Evolutionary conservation across 78 protist genomes (phyloP), one percentile per base, ranked within the genome.

Genomic region (Dictyostelium discoideum): DNA sequence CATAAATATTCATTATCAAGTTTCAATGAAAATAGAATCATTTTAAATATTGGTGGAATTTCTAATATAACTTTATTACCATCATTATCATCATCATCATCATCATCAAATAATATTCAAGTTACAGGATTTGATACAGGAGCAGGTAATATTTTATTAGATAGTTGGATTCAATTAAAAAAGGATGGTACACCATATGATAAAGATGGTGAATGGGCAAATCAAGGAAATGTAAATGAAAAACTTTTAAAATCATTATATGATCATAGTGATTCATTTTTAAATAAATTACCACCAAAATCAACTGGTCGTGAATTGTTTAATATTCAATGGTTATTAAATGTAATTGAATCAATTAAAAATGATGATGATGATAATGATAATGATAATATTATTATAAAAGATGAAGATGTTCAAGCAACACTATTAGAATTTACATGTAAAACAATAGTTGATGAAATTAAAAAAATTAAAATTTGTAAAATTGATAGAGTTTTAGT

Each of bases 291-390:
- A 46, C 85, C 96, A 73, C 96, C 96, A 83, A 93, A 93, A 37
- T 40, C 74, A 9, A 93, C 96, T 29, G 96, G 96, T 6, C 72
- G 96, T 18, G 96, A 93, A 72, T 48, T 80, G 20, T 93, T 92
- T 44, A 79, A 60, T 93, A 63, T 73, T 22, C 40, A 14, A 72
- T 72, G 79, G 79, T 32, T 72, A 72, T 29, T 29, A 24, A 72
- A 32, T 29, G 37, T 72, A 72, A 1, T 86, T 1, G 6, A 18
- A 72, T 24, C 92, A 46, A 65, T 72, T 85, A 11, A 9, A 24
- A 32, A 24, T 14, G 13, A 5, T 20, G 26, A 7, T 4, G n/a
- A n/a, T n/a, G n/a, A n/a, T n/a, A 2, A 40, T 40, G 44, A 40
- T 40, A 3, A 3, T 40, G 44, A 40, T 3, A 40, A 40, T 40